A percentile compares a stretch with the other conserved stretches of the same genome.
Evolutionary conservation across 768 basidiomycete genomes (phyloP).

Genomic region (Tulasnella sp.): DNA sequence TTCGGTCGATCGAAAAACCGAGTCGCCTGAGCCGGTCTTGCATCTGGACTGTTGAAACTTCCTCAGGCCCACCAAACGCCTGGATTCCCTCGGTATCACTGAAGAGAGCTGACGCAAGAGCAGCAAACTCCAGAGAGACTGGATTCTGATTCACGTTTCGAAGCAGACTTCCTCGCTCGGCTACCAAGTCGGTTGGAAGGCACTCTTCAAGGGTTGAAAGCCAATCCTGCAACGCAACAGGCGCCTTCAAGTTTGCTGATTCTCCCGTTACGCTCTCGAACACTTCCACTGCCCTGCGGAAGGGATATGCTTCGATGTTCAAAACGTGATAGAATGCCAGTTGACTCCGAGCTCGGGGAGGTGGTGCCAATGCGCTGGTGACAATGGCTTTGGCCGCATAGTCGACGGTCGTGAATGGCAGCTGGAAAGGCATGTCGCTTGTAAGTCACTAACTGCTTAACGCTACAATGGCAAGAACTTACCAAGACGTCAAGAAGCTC

Average conservation of each 20-base stretch:
- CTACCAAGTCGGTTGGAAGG: neutral
- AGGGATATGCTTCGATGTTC: slow-evolving; percentile 15
- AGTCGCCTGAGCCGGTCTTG: slow-evolving; percentile 22
- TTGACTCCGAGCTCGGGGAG: slow-evolving; percentile 8
- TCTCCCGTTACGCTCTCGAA: slow-evolving; percentile 20
- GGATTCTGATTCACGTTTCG: neutral
- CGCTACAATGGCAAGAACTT: neutral
- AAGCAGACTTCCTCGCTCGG: neutral
- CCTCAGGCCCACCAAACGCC: slow-evolving; percentile 1
- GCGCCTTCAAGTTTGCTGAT: neutral
- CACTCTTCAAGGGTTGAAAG: neutral
- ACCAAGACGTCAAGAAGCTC: slow-evolving; percentile 12
- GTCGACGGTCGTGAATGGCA: slow-evolving; percentile 21
- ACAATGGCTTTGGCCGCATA: slow-evolving; percentile 19
- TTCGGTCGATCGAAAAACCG: neutral
- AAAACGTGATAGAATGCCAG: slow-evolving; percentile 30
- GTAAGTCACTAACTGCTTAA: neutral
- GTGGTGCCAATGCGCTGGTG: slow-evolving; percentile 10
- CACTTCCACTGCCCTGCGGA: slow-evolving; percentile 21
- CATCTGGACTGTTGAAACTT: slow-evolving; percentile 30
- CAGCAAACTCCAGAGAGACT: neutral
- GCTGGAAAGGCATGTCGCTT: neutral
- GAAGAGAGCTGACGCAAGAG: neutral
- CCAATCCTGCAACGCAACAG: neutral
- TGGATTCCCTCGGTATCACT: neutral